Evolutionary conservation across 257 asterid genomes (phyloP).

Genomic region (Solanum ossicruentum): DNA sequence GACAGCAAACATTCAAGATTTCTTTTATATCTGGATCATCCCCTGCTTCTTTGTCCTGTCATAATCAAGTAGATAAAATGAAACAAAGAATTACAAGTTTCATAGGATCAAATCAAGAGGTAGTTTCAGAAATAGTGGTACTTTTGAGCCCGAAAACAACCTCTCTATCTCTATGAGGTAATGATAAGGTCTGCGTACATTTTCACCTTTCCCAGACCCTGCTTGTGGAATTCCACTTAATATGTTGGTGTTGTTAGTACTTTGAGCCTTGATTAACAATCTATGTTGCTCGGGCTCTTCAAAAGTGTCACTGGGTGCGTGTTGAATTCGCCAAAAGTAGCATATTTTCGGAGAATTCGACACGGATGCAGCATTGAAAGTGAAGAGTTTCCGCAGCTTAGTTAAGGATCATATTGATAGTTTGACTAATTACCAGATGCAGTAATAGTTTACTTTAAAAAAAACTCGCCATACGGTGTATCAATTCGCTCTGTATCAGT

Average conservation of each 20-base stretch:
- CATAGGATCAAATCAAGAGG: not conserved
- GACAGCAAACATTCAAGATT: slow-evolving; percentile 64
- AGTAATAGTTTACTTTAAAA: not conserved
- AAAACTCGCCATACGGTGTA: not conserved
- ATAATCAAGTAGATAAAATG: not conserved
- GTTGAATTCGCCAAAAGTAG: too few species aligned
- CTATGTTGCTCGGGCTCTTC: too few species aligned
- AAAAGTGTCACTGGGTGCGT: too few species aligned
- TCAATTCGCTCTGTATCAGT: too few species aligned
- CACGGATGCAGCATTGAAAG: too few species aligned
- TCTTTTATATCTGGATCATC: slow-evolving; percentile 71
- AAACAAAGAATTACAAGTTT: not conserved
- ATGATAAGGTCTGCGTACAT: too few species aligned
- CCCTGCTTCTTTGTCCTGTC: slow-evolving; percentile 91
- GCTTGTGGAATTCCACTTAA: too few species aligned
- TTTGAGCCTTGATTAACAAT: not conserved
- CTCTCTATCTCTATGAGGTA: too few species aligned
- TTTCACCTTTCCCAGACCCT: too few species aligned
- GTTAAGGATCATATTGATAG: not conserved
- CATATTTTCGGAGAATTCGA: too few species aligned
- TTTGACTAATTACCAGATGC: not conserved
- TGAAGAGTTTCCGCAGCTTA: not conserved
- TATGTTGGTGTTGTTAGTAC: too few species aligned
- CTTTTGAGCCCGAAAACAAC: not conserved
- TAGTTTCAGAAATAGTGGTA: not conserved